phyloP scores from a whole-genome alignment of 2,329 filamentous ascomycete species.

The Chrysoporthe puriensis region DNA sequence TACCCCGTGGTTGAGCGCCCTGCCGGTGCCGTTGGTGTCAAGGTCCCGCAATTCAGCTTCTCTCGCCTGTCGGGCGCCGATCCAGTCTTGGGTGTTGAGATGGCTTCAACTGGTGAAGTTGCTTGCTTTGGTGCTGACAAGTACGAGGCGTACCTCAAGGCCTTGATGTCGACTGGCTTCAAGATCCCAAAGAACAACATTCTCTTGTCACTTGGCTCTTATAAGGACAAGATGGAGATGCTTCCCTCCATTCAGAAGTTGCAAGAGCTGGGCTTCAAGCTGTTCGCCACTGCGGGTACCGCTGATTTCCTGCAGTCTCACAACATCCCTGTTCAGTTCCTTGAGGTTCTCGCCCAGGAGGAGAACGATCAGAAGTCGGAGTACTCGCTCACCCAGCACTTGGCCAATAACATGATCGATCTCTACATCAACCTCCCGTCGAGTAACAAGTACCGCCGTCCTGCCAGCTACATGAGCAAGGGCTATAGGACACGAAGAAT shows the following conservation, averaged over 20 bases:
- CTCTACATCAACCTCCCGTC: slow-evolving; percentile 99
- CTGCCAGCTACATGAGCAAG: slow-evolving; percentile 98
- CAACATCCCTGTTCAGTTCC: slow-evolving; percentile 87
- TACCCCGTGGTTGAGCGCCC: slow-evolving; percentile 80
- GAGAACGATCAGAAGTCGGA: slow-evolving; percentile 89
- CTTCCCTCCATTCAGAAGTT: slow-evolving; percentile 89
- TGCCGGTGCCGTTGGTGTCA: slow-evolving; percentile 87
- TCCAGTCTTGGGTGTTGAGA: slow-evolving; percentile 95
- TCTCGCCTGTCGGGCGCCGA: slow-evolving; percentile 94
- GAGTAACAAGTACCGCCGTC: slow-evolving; percentile 93
- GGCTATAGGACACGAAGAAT: slow-evolving; percentile 96
- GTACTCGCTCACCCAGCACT: slow-evolving; percentile 94
- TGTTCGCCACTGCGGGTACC: slow-evolving; percentile 95
- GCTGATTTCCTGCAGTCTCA: slow-evolving; percentile 96
- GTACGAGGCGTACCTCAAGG: slow-evolving; percentile 97
- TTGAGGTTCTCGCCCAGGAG: slow-evolving; percentile 80
- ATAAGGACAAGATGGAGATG: slow-evolving; percentile 98
- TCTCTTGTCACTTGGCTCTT: slow-evolving; percentile 91
- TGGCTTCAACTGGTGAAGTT: slow-evolving; percentile 98
- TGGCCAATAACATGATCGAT: slow-evolving; percentile 97
- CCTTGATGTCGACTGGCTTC: slow-evolving; percentile 93
- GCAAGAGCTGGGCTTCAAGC: slow-evolving; percentile 88
- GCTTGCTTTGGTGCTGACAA: slow-evolving; percentile 95
- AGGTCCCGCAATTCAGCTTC: slow-evolving; percentile 99
- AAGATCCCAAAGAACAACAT: slow-evolving; percentile 95